Base-by-base conservation (phyloP, 139 green algal species). In the Chlorella sp. region DNA sequence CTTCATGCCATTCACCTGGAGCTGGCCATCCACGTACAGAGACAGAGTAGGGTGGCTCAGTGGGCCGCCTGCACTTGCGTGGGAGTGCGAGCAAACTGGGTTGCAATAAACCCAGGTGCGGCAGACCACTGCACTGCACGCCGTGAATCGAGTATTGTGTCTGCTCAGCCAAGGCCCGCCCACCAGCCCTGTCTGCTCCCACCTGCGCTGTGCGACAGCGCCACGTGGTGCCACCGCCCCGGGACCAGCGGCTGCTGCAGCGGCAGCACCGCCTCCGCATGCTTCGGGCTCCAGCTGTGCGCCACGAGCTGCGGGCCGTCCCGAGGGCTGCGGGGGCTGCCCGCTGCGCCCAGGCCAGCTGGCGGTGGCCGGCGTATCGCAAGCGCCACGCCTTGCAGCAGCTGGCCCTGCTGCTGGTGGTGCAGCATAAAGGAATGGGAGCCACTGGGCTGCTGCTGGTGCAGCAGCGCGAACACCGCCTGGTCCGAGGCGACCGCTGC, bases 151-250 rank as follows among this genome's bases (percentile, higher is more conserved):
- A n/a, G n/a, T n/a, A n/a, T n/a, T n/a, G n/a, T n/a, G n/a, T n/a
- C n/a, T n/a, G n/a, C n/a, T n/a, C 64, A 40, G 32, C 28, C 64
- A 72, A 41, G 64, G 24, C 22, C 28, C 30, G 11, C 17, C 28
- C 38, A 38, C 30, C 13, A 26, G 34, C 20, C 36, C 38, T 75
- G 36, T 40, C 28, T 16, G 46, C 46, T n/a, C 69, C 19, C 32
- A 54, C 88, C 88, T 17, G 86, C 46, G 73, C 44, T 86, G 80
- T 91, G 89, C 5, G 79, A 81, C 2, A 90, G 24, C 20, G 76
- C 87, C 26, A 92, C 20, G 58, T 92, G 89, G 79, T 89, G 88
- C 89, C 89, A 92, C 4, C 60, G 76, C 60, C 84, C 43, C 7
- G 85, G 54, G 51, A 68, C 7, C 46, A 92, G 86, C 34, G 62